These are phyloP conservation scores for Boletellus dicymbophilus DNA, from an alignment of 1,284 basidiomycete species.

Conservation along the genomic window DNA sequence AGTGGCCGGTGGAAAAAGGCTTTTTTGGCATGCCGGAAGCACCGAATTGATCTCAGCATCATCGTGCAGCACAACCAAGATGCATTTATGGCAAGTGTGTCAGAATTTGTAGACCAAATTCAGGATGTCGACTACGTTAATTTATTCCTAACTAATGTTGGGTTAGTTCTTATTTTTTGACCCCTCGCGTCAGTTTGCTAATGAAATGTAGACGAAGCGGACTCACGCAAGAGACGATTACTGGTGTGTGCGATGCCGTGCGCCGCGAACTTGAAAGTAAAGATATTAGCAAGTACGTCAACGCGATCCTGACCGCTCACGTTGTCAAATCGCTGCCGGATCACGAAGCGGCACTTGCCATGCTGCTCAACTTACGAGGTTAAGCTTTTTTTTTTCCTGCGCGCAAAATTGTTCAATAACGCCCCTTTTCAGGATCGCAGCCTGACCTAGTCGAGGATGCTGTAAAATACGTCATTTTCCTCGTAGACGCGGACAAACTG, in stretches of 20 bases:
- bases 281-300: slow-evolving; percentile 82
- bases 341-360: slow-evolving; percentile 80
- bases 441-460: slow-evolving; percentile 89
- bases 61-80: slow-evolving; percentile 79
- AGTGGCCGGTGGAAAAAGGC: slow-evolving; percentile 82
- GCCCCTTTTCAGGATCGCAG: slow-evolving; percentile 54
- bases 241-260: slow-evolving; percentile 79
- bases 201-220: slow-evolving; percentile 47
- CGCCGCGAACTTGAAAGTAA: slow-evolving; percentile 71
- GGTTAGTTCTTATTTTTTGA: slow-evolving; percentile 50
- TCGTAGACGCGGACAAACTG: slow-evolving; percentile 90
- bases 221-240: slow-evolving; percentile 58
- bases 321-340: slow-evolving; percentile 93
- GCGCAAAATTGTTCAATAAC: neutral
- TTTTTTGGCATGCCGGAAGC: slow-evolving; percentile 89
- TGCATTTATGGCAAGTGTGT: slow-evolving; percentile 66
- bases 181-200: neutral
- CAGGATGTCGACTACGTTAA: slow-evolving; percentile 92
- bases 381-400: slow-evolving; percentile 1
- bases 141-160: slow-evolving; percentile 86
- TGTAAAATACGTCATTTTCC: slow-evolving; percentile 98
- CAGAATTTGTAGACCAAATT: slow-evolving; percentile 82
- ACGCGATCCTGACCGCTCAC: slow-evolving; percentile 90
- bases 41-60: slow-evolving; percentile 90
- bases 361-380: slow-evolving; percentile 84